phyloP scores from a whole-genome alignment of 371 early-diverging fungal species.

The Syncephalis fuscata region DNA sequence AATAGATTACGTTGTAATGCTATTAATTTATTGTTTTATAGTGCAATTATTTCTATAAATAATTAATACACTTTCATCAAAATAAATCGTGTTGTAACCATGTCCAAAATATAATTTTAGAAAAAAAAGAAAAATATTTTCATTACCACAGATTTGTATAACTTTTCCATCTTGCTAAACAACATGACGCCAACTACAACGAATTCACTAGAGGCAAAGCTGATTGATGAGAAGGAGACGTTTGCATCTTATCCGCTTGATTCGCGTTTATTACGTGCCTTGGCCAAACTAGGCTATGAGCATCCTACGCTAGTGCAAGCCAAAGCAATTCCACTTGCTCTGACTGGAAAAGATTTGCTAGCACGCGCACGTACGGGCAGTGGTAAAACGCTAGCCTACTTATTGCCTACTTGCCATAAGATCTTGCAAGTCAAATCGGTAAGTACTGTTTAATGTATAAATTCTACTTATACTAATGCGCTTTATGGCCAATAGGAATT shows the following conservation, averaged over 20 bases:
- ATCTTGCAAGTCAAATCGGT: constrained; percentile 56
- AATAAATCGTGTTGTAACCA: too few relatives aligned
- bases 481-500: constrained; percentile 5
- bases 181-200: too few relatives aligned
- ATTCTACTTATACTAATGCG: background rate
- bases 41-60: too few relatives aligned
- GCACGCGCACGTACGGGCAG: constrained; percentile 98
- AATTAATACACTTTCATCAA: too few relatives aligned
- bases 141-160: too few relatives aligned
- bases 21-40: too few relatives aligned
- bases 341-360: constrained; percentile 91
- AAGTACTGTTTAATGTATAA: constrained; percentile 1
- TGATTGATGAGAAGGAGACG: background rate
- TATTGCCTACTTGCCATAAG: constrained; percentile 85
- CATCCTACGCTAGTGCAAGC: constrained; percentile 92
- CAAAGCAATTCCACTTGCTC: constrained; percentile 84
- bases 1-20: too few relatives aligned
- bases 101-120: too few relatives aligned
- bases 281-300: constrained; percentile 57
- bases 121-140: too few relatives aligned
- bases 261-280: constrained; percentile 68
- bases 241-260: constrained; percentile 38
- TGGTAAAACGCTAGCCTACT: constrained; percentile 98
- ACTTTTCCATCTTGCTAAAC: too few relatives aligned
- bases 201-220: background rate